phyloP scores from a whole-genome alignment of 495 filamentous ascomycete species.

The Sporormia fimetaria region DNA sequence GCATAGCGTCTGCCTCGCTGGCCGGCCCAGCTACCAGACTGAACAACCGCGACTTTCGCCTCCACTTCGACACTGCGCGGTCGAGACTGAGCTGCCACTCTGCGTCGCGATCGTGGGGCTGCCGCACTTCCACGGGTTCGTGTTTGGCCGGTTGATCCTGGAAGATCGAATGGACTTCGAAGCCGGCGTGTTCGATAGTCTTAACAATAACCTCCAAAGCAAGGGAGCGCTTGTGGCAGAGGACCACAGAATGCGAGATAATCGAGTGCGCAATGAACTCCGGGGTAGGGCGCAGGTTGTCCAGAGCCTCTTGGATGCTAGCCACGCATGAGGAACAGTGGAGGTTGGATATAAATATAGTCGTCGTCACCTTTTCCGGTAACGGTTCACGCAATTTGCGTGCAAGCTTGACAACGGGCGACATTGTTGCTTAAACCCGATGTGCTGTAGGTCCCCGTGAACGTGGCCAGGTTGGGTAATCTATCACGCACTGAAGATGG shows the following conservation, averaged over 20 bases:
- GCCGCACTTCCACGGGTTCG: constrained; percentile 10
- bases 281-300: constrained; percentile 32
- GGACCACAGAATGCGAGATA: constrained; percentile 44
- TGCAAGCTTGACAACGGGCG: too few relatives aligned
- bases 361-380: constrained; percentile 18
- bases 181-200: constrained; percentile 22
- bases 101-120: constrained; percentile 1
- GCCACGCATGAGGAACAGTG: constrained; percentile 53
- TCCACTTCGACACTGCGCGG: constrained; percentile 21
- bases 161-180: constrained; percentile 29
- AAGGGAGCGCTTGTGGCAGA: constrained; percentile 24
- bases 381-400: constrained; percentile 1
- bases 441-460: not conserved
- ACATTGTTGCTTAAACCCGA: not conserved
- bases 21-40: not conserved
- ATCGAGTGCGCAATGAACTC: constrained; percentile 46
- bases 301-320: constrained; percentile 41
- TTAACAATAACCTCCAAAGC: constrained; percentile 19
- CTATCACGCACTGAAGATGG: too few relatives aligned
- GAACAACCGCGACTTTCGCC: not conserved
- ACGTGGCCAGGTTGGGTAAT: too few relatives aligned
- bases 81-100: constrained; percentile 26
- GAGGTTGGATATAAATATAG: constrained; percentile 39
- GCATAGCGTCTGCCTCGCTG: constrained; percentile 4
- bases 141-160: constrained; percentile 2